These are phyloP conservation scores for Maudiozyma humilis DNA, from an alignment of 1,139 yeast genomes.

Conservation along the genomic window DNA sequence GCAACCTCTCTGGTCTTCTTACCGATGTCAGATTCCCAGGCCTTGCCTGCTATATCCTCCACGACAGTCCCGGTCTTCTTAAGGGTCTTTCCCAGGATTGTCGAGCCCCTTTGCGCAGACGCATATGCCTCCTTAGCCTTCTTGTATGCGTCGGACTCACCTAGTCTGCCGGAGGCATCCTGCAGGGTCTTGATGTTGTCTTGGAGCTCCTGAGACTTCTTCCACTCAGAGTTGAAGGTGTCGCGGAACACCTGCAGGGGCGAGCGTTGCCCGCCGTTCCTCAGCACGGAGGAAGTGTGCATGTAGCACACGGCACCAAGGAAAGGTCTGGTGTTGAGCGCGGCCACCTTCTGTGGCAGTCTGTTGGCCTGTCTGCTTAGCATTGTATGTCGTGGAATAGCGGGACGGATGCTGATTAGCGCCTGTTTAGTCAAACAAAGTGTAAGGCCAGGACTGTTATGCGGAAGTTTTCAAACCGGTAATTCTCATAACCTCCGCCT, in stretches of 20 bases:
- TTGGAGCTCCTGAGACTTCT: constrained; percentile 81
- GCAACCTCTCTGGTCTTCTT: constrained; percentile 80
- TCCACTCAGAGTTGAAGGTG: constrained; percentile 85
- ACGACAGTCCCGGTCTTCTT: constrained; percentile 90
- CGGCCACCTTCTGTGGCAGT: neutral
- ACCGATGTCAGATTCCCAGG: constrained; percentile 96
- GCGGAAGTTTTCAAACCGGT: no score
- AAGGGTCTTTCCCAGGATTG: constrained; percentile 78
- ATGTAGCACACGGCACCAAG: neutral
- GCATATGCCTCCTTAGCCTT: constrained; percentile 90
- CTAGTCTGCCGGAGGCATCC: constrained; percentile 91
- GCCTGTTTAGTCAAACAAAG: no score
- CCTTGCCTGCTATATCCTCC: constrained; percentile 80
- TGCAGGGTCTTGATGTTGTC: constrained; percentile 90
- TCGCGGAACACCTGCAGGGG: constrained; percentile 91
- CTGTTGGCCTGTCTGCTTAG: neutral
- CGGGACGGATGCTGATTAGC: neutral
- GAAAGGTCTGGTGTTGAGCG: neutral
- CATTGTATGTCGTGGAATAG: neutral
- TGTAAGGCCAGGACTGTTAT: no score
- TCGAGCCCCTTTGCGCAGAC: constrained; percentile 68
- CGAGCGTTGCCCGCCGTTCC: constrained; percentile 27
- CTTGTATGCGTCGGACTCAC: constrained; percentile 90
- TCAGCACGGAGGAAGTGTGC: neutral
- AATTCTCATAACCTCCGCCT: no score